phyloP scores from a whole-genome alignment of 2,329 filamentous ascomycete species.

The Pseudovirgaria hyperparasitica region DNA sequence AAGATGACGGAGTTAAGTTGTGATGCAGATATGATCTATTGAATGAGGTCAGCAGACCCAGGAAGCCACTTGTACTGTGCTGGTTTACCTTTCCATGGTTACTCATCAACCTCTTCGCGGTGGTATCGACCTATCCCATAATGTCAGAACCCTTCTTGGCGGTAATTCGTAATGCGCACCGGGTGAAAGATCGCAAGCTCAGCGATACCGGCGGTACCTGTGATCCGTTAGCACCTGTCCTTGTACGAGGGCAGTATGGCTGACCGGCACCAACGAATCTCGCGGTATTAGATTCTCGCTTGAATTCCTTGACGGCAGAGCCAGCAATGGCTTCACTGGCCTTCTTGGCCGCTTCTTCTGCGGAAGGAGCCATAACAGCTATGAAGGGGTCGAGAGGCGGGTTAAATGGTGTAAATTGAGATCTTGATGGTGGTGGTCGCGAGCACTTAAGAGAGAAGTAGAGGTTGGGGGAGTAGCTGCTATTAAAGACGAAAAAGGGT shows the following conservation, averaged over 20 bases:
- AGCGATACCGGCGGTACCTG: conserved; percentile 84
- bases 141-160: too few relatives aligned
- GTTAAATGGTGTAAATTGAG: too few relatives aligned
- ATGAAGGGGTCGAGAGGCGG: conserved; percentile 1
- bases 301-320: conserved; percentile 45
- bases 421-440: too few relatives aligned
- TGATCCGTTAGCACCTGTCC: conserved; percentile 7
- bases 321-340: conserved; percentile 15
- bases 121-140: conserved; percentile 89
- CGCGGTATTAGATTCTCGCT: conserved; percentile 83
- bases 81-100: conserved; percentile 61
- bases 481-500: too few relatives aligned
- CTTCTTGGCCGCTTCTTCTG: conserved; percentile 16
- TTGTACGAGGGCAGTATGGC: conserved; percentile 7
- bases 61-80: neutral
- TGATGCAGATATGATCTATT: conserved; percentile 41
- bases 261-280: conserved; percentile 84
- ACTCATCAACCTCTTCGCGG: conserved; percentile 98
- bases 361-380: conserved; percentile 16
- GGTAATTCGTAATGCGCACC: conserved; percentile 32
- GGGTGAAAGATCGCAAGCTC: conserved; percentile 90
- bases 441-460: too few relatives aligned
- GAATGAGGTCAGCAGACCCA: conserved; percentile 9
- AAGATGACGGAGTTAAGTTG: conserved; percentile 89
- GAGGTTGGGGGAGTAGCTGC: too few relatives aligned